Conservation (phyloP, 2,329 filamentous ascomycete species). For the Neonectria magnoliae region DNA sequence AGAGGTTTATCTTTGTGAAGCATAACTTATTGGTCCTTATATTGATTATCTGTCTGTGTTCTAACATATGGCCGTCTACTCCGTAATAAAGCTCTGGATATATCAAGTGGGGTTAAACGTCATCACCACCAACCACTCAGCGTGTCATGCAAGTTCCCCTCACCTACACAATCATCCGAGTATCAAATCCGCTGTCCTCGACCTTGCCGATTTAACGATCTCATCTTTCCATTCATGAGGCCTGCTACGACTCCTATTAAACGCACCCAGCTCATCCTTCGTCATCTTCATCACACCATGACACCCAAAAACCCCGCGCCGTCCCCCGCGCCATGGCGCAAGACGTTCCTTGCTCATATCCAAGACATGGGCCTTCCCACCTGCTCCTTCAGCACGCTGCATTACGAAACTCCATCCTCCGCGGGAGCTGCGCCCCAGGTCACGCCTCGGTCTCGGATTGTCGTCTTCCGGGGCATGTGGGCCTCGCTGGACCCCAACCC, state of each 20-base stretch:
- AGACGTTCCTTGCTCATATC: conserved; percentile 62
- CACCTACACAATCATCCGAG: conserved; percentile 3
- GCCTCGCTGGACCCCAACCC: conserved; percentile 75
- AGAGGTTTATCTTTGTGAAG: no score
- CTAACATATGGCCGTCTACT: background rate
- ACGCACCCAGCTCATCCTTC: conserved; percentile 42
- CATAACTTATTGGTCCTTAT: no score
- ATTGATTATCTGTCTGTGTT: background rate
- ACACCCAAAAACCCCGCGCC: conserved; percentile 24
- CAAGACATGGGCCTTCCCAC: conserved; percentile 57
- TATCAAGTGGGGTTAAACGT: conserved; percentile 13
- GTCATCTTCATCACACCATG: conserved; percentile 45
- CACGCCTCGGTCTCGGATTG: conserved; percentile 74
- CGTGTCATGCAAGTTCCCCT: conserved; percentile 6
- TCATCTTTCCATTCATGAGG: conserved; percentile 31
- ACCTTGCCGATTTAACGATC: background rate
- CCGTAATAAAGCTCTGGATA: background rate
- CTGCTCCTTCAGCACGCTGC: conserved; percentile 63
- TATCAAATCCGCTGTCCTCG: background rate
- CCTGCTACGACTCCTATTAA: conserved; percentile 26
- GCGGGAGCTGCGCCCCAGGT: conserved; percentile 53
- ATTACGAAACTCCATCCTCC: conserved; percentile 49
- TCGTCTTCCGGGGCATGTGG: conserved; percentile 89
- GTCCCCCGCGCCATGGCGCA: conserved; percentile 63
- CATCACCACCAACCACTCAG: conserved; percentile 3